Evolutionary conservation across 1,284 basidiomycete species (phyloP).

Genomic region (Dichomitus squalens): DNA sequence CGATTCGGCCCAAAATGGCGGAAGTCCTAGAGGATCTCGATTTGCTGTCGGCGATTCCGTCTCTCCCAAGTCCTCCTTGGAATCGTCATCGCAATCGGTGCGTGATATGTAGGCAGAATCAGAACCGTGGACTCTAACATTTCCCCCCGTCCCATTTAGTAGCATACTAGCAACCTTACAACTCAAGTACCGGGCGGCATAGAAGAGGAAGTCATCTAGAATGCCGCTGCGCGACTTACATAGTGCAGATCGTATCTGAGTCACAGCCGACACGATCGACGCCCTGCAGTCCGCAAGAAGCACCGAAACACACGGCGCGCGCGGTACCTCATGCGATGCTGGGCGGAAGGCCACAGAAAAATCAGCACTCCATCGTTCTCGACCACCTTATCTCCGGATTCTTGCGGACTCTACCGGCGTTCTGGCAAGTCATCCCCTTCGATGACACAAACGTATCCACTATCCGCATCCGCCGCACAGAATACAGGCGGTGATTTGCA

Average conservation of each 20-base stretch:
- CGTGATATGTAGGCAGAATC: no score
- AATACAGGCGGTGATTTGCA: no score
- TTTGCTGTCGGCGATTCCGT: no score
- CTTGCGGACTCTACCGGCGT: slow-evolving; percentile 5
- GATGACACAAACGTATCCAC: background rate
- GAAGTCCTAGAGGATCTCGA: no score
- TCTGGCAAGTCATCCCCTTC: slow-evolving; percentile 1
- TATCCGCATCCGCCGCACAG: no score
- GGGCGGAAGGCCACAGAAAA: background rate
- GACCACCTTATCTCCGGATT: slow-evolving; percentile 23
- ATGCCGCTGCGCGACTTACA: background rate
- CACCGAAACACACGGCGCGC: slow-evolving; percentile 7
- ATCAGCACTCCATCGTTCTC: background rate
- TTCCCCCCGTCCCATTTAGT: no score
- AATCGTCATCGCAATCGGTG: no score
- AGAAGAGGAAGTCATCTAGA: background rate
- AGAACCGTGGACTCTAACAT: no score
- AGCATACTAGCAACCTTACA: background rate
- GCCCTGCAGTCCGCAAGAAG: background rate
- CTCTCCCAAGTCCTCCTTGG: no score
- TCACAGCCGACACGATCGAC: background rate
- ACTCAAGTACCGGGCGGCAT: background rate
- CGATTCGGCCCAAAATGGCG: no score
- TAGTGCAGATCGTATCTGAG: background rate
- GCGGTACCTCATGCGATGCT: slow-evolving; percentile 6